Conservation (phyloP, 208 protist genomes). For the Crithidia fasciculata region DNA sequence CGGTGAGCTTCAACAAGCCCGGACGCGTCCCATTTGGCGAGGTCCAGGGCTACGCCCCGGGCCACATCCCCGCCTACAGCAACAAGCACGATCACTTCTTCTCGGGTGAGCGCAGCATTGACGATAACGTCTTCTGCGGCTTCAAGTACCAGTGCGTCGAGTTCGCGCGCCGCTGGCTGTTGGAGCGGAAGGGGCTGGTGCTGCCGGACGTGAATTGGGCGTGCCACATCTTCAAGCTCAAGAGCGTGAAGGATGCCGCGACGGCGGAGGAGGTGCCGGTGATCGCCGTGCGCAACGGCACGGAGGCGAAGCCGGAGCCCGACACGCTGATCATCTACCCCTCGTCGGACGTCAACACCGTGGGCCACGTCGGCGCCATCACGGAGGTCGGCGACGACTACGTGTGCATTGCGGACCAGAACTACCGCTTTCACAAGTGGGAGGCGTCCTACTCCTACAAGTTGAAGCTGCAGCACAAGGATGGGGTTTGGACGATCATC, state of each 20-base stretch:
- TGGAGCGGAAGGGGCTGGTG: conserved; percentile 77
- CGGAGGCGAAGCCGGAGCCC: conserved; percentile 58
- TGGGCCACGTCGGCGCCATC: conserved; percentile 85
- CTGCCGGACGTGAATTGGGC: conserved; percentile 87
- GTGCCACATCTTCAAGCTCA: conserved; percentile 78
- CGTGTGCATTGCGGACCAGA: conserved; percentile 87
- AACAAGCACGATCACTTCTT: conserved; percentile 90
- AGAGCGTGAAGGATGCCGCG: conserved; percentile 62
- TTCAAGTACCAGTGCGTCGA: conserved; percentile 93
- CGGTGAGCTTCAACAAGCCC: conserved; percentile 42
- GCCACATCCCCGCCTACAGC: conserved; percentile 86
- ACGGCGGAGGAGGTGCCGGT: conserved; percentile 62
- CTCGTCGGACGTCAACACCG: conserved; percentile 44
- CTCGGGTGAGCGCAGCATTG: conserved; percentile 83
- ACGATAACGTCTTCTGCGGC: conserved; percentile 78
- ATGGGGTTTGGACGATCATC: conserved; percentile 70
- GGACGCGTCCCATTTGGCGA: conserved; percentile 68
- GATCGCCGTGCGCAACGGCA: conserved; percentile 61
- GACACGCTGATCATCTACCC: conserved; percentile 85
- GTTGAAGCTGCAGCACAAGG: conserved; percentile 53
- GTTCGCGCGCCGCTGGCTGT: conserved; percentile 88
- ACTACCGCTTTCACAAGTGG: conserved; percentile 89
- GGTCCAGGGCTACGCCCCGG: conserved; percentile 78
- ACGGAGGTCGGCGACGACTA: conserved; percentile 88
- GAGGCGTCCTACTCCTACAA: conserved; percentile 57